Evolutionary conservation across 257 asterid genomes (phyloP).

Genomic region (Penstemon barbatus): DNA sequence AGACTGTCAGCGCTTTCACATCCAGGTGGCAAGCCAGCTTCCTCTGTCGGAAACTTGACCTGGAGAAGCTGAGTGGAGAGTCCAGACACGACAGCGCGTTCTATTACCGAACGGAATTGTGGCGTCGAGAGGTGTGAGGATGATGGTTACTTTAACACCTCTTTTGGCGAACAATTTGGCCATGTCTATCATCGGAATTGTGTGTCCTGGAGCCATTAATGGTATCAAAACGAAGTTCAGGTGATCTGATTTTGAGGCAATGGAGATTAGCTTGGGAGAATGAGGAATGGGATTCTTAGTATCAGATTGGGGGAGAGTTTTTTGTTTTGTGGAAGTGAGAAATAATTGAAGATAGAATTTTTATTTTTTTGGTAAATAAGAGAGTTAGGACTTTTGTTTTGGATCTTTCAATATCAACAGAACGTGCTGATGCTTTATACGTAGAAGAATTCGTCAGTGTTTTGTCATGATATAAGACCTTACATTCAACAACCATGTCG

Average conservation of each 20-base stretch:
- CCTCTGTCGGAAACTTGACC: slow-evolving; percentile 2
- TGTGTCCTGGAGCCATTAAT: slow-evolving; percentile 28
- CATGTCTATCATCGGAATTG: slow-evolving; percentile 15
- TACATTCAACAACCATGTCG: no score
- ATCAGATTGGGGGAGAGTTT: no score
- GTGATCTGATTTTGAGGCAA: neutral
- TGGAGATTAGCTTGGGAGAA: no score
- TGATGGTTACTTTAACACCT: slow-evolving; percentile 31
- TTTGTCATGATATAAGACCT: no score
- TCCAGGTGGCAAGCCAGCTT: slow-evolving; percentile 9
- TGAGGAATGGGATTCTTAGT: no score
- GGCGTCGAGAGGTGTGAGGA: slow-evolving; percentile 31
- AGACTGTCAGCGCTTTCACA: slow-evolving; percentile 13
- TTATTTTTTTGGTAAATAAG: no score
- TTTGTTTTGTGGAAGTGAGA: no score
- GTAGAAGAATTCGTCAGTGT: no score
- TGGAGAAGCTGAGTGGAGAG: neutral
- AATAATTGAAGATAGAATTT: no score
- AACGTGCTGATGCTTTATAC: neutral
- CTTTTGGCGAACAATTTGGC: slow-evolving; percentile 7
- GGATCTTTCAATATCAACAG: no score
- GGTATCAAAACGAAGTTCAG: slow-evolving; percentile 9
- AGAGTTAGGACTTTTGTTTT: no score
- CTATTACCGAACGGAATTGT: neutral
- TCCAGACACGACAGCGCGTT: neutral